Evolutionary conservation across 768 basidiomycete genomes (phyloP).

Genomic region (Pseudohyphozyma bogoriensis): DNA sequence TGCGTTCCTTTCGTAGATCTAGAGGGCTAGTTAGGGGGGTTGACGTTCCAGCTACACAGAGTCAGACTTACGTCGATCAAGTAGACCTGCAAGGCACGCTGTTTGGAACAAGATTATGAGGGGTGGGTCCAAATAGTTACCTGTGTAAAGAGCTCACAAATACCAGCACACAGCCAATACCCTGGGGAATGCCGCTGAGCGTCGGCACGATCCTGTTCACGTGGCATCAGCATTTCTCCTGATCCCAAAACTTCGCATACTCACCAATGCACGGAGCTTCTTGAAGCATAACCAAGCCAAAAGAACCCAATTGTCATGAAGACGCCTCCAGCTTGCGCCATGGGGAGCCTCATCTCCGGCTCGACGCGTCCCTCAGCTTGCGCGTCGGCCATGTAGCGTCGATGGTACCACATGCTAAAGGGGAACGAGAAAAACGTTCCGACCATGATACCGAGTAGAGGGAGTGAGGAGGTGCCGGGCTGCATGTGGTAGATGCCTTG

Average conservation of each 20-base stretch:
- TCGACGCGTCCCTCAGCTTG: background rate
- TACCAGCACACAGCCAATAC: conserved; percentile 7
- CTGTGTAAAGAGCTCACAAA: conserved; percentile 4
- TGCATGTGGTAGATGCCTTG: conserved; percentile 9
- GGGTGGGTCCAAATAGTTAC: background rate
- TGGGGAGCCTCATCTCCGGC: conserved; percentile 16
- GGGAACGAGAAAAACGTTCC: conserved; percentile 19
- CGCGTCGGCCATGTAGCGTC: background rate
- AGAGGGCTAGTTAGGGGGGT: background rate
- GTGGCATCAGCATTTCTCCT: too few species aligned
- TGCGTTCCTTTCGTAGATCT: conserved; percentile 8
- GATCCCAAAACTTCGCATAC: background rate
- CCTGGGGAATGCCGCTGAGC: conserved; percentile 13
- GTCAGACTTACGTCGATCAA: conserved; percentile 1
- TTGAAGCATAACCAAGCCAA: conserved; percentile 16
- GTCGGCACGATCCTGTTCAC: conserved; percentile 13
- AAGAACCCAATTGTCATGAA: conserved; percentile 12
- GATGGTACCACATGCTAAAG: conserved; percentile 14
- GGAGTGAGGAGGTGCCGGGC: conserved; percentile 14
- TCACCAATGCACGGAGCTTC: conserved; percentile 9
- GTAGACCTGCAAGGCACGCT: conserved; percentile 18
- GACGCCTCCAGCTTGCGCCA: background rate
- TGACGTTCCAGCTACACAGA: background rate
- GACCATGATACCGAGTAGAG: conserved; percentile 17
- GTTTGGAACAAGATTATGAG: background rate